Evolutionary conservation across 495 filamentous ascomycete genomes (phyloP).

Genomic region (Annulohypoxylon stygium): DNA sequence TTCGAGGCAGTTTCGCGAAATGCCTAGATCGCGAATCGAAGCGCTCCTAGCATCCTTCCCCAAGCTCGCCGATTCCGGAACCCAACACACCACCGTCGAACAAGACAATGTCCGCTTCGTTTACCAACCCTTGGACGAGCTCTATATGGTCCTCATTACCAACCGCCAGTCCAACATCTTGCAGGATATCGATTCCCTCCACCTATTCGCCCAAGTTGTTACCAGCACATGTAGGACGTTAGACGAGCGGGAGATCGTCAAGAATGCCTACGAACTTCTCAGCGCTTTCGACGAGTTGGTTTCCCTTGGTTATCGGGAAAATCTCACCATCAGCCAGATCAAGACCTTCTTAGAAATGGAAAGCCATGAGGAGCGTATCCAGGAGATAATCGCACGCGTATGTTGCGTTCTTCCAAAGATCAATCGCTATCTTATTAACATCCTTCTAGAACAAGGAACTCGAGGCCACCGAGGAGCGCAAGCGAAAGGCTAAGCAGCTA

Average conservation of each 20-base stretch:
- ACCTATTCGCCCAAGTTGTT: slow-evolving; percentile 96
- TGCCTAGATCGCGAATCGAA: slow-evolving; percentile 94
- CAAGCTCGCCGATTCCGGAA: slow-evolving; percentile 93
- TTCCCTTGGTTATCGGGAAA: slow-evolving; percentile 94
- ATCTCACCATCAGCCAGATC: slow-evolving; percentile 93
- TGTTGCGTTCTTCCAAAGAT: slow-evolving; percentile 27
- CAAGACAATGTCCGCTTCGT: slow-evolving; percentile 99
- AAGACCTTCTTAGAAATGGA: slow-evolving; percentile 99
- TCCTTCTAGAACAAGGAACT: slow-evolving; percentile 90
- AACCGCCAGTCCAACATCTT: slow-evolving; percentile 99
- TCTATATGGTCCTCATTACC: slow-evolving; percentile 99
- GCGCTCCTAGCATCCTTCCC: slow-evolving; percentile 96
- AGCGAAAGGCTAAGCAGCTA: slow-evolving; percentile 96
- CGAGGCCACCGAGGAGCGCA: slow-evolving; percentile 96
- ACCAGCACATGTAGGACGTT: slow-evolving; percentile 95
- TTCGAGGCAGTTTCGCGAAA: slow-evolving; percentile 95
- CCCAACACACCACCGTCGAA: slow-evolving; percentile 97
- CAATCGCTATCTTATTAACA: slow-evolving; percentile 47
- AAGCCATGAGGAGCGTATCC: slow-evolving; percentile 97
- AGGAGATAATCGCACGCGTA: slow-evolving; percentile 95
- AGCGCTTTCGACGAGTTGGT: slow-evolving; percentile 97
- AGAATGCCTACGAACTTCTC: slow-evolving; percentile 94
- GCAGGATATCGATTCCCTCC: slow-evolving; percentile 97
- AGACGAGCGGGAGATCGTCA: slow-evolving; percentile 92
- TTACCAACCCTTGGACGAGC: slow-evolving; percentile 97